These are phyloP conservation scores for Fusarium sacchari DNA, from an alignment of 2,329 filamentous ascomycete species.

Conservation along the genomic window DNA sequence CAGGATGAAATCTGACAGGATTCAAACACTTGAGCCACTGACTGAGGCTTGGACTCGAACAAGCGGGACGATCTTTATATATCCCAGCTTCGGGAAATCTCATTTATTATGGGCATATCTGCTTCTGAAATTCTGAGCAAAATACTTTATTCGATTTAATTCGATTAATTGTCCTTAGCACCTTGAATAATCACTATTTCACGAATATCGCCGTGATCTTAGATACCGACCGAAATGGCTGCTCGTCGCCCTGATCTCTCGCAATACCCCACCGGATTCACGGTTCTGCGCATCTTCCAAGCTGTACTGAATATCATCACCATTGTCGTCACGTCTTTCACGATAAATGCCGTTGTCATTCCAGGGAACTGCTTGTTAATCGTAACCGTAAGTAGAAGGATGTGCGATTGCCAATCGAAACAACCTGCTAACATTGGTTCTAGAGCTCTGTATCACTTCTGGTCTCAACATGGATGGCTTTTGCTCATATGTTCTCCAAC, in stretches of 20 bases:
- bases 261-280: conserved; percentile 56
- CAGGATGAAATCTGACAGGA: conserved; percentile 5
- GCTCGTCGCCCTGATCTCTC: conserved; percentile 45
- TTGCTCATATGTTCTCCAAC: conserved; percentile 54
- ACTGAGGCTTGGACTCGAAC: background rate
- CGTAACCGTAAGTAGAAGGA: conserved; percentile 49
- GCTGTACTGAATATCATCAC: conserved; percentile 57
- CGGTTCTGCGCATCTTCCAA: conserved; percentile 57
- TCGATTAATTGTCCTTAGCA: too few relatives aligned
- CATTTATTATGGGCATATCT: background rate
- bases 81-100: background rate
- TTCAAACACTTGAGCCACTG: background rate
- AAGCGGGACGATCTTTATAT: background rate
- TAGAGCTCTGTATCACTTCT: conserved; percentile 57
- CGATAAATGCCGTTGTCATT: conserved; percentile 49
- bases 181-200: too few relatives aligned
- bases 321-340: conserved; percentile 60
- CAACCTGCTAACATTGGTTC: background rate
- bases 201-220: too few relatives aligned
- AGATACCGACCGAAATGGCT: background rate
- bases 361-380: conserved; percentile 50
- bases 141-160: too few relatives aligned
- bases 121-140: background rate
- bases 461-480: conserved; percentile 57
- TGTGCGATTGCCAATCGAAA: fast-evolving